Conservation (phyloP, 2,329 filamentous ascomycete genomes). For the Colletotrichum sp. region DNA sequence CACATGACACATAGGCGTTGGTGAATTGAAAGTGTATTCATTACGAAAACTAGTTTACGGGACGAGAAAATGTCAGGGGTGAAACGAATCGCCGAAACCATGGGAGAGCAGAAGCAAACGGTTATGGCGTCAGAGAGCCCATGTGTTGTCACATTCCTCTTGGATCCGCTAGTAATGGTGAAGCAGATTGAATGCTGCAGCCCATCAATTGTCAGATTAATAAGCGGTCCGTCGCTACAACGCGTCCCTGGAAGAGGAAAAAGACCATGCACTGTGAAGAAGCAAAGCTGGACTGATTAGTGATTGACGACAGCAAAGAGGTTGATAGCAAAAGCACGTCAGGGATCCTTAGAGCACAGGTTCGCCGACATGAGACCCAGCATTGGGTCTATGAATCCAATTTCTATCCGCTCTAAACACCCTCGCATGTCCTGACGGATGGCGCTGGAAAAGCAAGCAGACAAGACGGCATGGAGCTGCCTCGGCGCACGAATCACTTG, state of each 20-base stretch:
- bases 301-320: background rate
- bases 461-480: background rate
- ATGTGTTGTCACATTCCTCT: constrained; percentile 48
- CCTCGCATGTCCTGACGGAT: background rate
- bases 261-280: background rate
- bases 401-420: constrained; percentile 19
- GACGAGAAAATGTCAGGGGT: constrained; percentile 56
- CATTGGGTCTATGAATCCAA: constrained; percentile 14
- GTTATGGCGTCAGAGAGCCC: constrained; percentile 67
- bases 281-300: constrained; percentile 5
- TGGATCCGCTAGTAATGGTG: constrained; percentile 59
- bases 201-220: constrained; percentile 56
- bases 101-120: constrained; percentile 27
- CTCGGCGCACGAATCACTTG: background rate
- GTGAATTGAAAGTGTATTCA: background rate
- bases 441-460: constrained; percentile 3
- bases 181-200: constrained; percentile 60
- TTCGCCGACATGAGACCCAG: constrained; percentile 1
- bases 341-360: constrained; percentile 4
- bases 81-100: constrained; percentile 68
- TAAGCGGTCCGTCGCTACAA: constrained; percentile 39
- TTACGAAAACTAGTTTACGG: background rate
- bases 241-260: background rate
- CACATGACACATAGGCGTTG: background rate
- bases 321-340: constrained; percentile 9